A percentile compares a stretch with the other conserved stretches of the same genome.
Conservation (phyloP, 345 rosid genomes). For the Balakata baccata region DNA sequence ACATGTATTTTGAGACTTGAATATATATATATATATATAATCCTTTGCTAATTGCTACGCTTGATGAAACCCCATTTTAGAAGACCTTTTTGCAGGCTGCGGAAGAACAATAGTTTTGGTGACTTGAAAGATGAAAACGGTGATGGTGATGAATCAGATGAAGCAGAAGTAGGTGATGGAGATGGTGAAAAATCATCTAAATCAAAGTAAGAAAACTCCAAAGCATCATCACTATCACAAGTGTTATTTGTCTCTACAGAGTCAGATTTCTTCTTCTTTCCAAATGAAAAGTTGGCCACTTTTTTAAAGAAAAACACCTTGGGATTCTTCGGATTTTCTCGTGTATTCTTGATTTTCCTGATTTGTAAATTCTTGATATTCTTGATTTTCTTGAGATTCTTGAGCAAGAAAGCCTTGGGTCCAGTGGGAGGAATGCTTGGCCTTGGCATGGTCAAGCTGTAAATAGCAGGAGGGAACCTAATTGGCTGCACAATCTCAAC, state of each 20-base stretch:
- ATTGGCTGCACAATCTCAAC: slow-evolving; percentile 38
- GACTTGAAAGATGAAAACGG: background rate
- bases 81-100: background rate
- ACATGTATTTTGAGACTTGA: background rate
- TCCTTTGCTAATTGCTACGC: background rate
- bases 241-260: background rate
- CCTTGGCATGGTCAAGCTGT: background rate
- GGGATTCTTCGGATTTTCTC: background rate
- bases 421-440: background rate
- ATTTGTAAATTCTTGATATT: background rate
- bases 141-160: background rate
- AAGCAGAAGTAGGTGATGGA: background rate
- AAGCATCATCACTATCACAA: background rate
- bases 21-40: background rate
- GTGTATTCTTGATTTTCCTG: background rate
- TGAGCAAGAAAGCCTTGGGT: background rate
- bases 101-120: background rate
- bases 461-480: slow-evolving; percentile 21
- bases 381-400: background rate
- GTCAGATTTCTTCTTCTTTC: background rate
- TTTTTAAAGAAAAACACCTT: background rate
- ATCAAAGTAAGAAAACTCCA: background rate
- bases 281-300: no score
- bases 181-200: background rate
- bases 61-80: background rate